phyloP scores from a whole-genome alignment of 768 basidiomycete species.

The Xerocomus spinulosus region DNA sequence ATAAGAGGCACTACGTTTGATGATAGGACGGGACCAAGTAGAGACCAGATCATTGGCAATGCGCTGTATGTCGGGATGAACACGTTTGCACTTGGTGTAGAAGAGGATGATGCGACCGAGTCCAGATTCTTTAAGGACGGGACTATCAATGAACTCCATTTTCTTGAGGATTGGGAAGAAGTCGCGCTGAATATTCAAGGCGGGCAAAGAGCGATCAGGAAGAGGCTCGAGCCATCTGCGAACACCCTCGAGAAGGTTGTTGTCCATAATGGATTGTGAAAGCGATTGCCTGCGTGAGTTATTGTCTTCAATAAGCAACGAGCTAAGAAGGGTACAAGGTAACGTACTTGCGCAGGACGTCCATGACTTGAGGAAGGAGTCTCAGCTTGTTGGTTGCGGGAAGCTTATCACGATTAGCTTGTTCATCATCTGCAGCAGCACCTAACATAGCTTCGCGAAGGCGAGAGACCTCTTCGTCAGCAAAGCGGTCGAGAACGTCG shows the following conservation, averaged over 20 bases:
- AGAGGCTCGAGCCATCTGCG: constrained; percentile 92
- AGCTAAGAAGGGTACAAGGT: background rate
- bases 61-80: constrained; percentile 74
- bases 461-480: constrained; percentile 88
- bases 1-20: constrained; percentile 83
- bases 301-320: background rate
- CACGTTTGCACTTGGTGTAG: constrained; percentile 93
- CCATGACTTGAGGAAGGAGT: constrained; percentile 86
- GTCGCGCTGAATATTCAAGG: constrained; percentile 91
- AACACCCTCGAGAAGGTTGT: constrained; percentile 88
- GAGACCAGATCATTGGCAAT: constrained; percentile 82
- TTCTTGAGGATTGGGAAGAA: constrained; percentile 79
- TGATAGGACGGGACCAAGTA: constrained; percentile 85
- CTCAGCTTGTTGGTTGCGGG: constrained; percentile 84
- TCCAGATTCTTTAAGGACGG: constrained; percentile 85
- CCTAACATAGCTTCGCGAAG: constrained; percentile 83
- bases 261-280: constrained; percentile 90
- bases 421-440: constrained; percentile 81
- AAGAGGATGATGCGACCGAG: constrained; percentile 89
- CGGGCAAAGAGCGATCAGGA: constrained; percentile 86
- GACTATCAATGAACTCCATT: constrained; percentile 90
- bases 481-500: constrained; percentile 78
- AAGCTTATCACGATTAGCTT: constrained; percentile 70
- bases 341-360: constrained; percentile 84
- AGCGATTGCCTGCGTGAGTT: constrained; percentile 62